These are phyloP conservation scores for Arabidopsis suecica DNA, from an alignment of 345 rosid genomes.

Conservation along the genomic window DNA sequence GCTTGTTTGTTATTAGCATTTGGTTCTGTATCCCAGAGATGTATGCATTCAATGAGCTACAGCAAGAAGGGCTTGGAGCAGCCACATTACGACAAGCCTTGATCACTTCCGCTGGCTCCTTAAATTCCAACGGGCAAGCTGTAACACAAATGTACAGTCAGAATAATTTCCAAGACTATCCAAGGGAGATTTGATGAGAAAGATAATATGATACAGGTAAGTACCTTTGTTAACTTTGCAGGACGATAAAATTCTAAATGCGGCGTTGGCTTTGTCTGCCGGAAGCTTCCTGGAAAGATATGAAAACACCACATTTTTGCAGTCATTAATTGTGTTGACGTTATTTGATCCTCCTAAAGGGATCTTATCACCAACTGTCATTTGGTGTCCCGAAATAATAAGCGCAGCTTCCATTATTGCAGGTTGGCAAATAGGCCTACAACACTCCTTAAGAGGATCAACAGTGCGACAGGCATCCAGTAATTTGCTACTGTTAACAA, in stretches of 20 bases:
- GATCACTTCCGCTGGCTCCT: slow-evolving; percentile 80
- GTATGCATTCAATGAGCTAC: slow-evolving; percentile 84
- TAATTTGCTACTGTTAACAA: slow-evolving; percentile 75
- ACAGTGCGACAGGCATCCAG: slow-evolving; percentile 80
- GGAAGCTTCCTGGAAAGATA: slow-evolving; percentile 80
- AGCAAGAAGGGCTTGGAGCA: slow-evolving; percentile 92
- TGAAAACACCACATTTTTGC: slow-evolving; percentile 84
- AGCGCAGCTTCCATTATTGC: slow-evolving; percentile 88
- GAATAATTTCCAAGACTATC: slow-evolving; percentile 6
- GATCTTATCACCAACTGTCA: slow-evolving; percentile 54
- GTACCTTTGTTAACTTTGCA: slow-evolving; percentile 97
- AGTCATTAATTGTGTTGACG: slow-evolving; percentile 64
- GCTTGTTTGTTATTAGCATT: slow-evolving; percentile 95
- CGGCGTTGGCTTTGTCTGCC: slow-evolving; percentile 64
- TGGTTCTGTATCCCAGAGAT: slow-evolving; percentile 85
- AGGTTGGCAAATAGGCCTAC: slow-evolving; percentile 86
- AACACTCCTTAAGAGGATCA: slow-evolving; percentile 94
- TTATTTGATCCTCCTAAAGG: slow-evolving; percentile 55
- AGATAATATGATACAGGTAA: not conserved
- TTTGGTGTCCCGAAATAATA: slow-evolving; percentile 66
- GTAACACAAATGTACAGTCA: slow-evolving; percentile 46
- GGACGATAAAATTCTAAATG: slow-evolving; percentile 78
- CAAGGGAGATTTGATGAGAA: not conserved
- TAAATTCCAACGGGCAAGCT: slow-evolving; percentile 92
- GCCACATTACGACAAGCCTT: slow-evolving; percentile 85